Evolutionary conservation across 2,329 filamentous ascomycete species (phyloP).

Genomic region (Fusarium redolens): DNA sequence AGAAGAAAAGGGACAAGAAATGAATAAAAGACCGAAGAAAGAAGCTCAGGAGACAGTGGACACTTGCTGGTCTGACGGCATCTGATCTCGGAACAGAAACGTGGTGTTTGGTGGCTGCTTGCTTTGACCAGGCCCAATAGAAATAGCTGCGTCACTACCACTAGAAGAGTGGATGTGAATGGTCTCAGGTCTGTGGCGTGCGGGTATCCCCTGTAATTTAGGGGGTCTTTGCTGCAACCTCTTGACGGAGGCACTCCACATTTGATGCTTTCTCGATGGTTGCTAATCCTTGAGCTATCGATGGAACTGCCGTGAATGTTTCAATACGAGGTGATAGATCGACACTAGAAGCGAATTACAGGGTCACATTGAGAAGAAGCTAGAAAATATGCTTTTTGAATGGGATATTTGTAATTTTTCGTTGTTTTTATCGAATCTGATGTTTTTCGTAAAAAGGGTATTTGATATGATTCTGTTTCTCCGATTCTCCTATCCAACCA

Average conservation of each 20-base stretch:
- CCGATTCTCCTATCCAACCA: slow-evolving; percentile 10
- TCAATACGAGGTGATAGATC: slow-evolving; percentile 3
- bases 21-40: slow-evolving; percentile 8
- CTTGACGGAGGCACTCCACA: slow-evolving; percentile 16
- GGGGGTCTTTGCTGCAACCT: slow-evolving; percentile 19
- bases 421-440: slow-evolving; percentile 11
- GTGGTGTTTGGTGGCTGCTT: slow-evolving; percentile 35
- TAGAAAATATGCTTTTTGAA: neutral
- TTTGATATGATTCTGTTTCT: slow-evolving; percentile 4
- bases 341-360: slow-evolving; percentile 17
- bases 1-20: neutral
- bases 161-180: neutral
- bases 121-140: slow-evolving; percentile 22
- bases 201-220: slow-evolving; percentile 29
- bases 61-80: slow-evolving; percentile 37
- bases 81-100: slow-evolving; percentile 26
- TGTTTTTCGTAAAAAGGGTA: slow-evolving; percentile 9
- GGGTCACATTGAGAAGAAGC: neutral
- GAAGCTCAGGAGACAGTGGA: slow-evolving; percentile 37
- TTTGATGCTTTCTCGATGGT: neutral
- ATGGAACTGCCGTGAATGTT: slow-evolving; percentile 20
- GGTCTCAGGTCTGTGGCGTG: slow-evolving; percentile 26
- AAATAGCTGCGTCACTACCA: slow-evolving; percentile 14
- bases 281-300: slow-evolving; percentile 3
- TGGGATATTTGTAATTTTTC: slow-evolving; percentile 3